These are phyloP conservation scores for Cryptococcus sp. DNA, from an alignment of 1,284 basidiomycete species.

Conservation along the genomic window DNA sequence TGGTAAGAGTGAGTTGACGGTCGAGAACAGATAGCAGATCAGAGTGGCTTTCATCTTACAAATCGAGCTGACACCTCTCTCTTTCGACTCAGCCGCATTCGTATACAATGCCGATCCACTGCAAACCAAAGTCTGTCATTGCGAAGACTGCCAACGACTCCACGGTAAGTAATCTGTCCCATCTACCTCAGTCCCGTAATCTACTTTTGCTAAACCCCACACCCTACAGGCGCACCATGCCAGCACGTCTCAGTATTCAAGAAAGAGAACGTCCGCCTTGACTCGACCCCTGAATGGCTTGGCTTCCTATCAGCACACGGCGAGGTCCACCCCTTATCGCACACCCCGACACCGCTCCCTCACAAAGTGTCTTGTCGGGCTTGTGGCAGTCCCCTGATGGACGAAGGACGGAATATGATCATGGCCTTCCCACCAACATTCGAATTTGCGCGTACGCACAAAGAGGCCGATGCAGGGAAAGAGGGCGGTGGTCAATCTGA, in stretches of 20 bases:
- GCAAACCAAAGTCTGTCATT: conserved; percentile 37
- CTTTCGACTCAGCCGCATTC: conserved; percentile 30
- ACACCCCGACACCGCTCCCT: conserved; percentile 35
- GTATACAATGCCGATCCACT: conserved; percentile 29
- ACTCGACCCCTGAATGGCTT: conserved; percentile 29
- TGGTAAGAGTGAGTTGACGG: conserved; percentile 31
- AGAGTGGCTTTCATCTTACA: too few relatives aligned
- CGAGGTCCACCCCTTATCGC: conserved; percentile 37
- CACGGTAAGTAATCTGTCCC: conserved; percentile 27
- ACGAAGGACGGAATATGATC: conserved; percentile 44
- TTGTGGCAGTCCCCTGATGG: conserved; percentile 37
- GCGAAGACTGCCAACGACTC: conserved; percentile 39
- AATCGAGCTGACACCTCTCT: not conserved
- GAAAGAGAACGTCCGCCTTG: conserved; percentile 34
- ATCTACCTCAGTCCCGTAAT: not conserved
- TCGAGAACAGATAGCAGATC: too few relatives aligned
- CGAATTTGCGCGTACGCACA: conserved; percentile 33
- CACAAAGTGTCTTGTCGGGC: conserved; percentile 39
- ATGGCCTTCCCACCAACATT: conserved; percentile 41
- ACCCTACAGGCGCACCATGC: conserved; percentile 28
- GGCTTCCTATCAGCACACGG: conserved; percentile 38
- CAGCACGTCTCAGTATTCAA: conserved; percentile 38
- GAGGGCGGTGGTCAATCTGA: conserved; percentile 13
- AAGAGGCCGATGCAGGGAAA: conserved; percentile 23
- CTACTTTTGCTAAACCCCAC: too few relatives aligned